Evolutionary conservation across 805 yeast species (phyloP), one percentile per base, ranked within the genome.

Genomic region (Zygotorulaspora chibaensis): DNA sequence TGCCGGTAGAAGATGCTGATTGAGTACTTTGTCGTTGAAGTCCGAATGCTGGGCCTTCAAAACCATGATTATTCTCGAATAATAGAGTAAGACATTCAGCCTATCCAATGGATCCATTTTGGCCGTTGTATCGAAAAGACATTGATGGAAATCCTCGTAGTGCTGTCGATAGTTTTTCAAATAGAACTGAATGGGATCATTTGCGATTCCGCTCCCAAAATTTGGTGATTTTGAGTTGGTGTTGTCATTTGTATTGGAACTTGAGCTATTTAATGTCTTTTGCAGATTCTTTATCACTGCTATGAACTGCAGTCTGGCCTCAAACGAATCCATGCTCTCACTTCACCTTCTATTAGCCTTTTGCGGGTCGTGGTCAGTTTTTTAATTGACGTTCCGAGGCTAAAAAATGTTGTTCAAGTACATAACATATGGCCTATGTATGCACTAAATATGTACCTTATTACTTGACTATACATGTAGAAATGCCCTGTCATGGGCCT

Each of bases 301-400:
- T 5, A 80, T 73, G 56, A 90, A 83, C 63, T 84, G 84, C 38
- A 87, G 68, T 47, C 91, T 76, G 3, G 90, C 89, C 58, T 87
- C 96, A 63, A 91, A 87, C 1, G 96, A 82, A 61, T 90, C 96
- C 95, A 90, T 87, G 12, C 11, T 38, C 26, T 25, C 16, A 9
- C 16, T 27, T 38, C 16, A 17, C n/a, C 35, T 6, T 33, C 10
- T 20, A 27, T 20, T 23, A 20, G 11, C n/a, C 30, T 28, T 18
- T 27, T 37, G 13, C 2, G 17, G 20, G 13, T 12, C 9, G 30
- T 38, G 26, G 6, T 38, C 20, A 15, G 18, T 20, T 37, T 20
- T 37, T 37, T 10, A 17, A 18, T 39, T 28, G 15, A 10, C 20
- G n/a, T 33, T n/a, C 36, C 36, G 36, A 33, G 36, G 16, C 5